Evolutionary conservation across 176 grass and related monocot species (phyloP), one percentile per base, ranked within the genome.

Genomic region (Hordeum marinum): DNA sequence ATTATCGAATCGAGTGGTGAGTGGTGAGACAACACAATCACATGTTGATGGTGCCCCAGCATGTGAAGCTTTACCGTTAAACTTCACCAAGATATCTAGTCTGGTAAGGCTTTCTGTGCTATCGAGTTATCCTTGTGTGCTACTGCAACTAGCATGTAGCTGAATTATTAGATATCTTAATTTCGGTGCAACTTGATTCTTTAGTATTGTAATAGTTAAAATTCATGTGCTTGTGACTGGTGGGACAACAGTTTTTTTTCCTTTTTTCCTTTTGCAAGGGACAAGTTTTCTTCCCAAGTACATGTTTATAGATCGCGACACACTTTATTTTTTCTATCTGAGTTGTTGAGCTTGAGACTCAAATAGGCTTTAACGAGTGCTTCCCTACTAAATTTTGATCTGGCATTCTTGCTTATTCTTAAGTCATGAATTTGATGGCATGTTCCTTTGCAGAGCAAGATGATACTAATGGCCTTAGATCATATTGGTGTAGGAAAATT

Each of bases 1-100:
- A 77, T 66, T 83, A 27, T 58, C 40, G 69, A 61, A 21, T 55
- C 43, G 18, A 81, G 23, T 88, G 79, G 75, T 75, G 74, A 88
- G 15, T 86, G 76, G 52, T 21, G 23, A 71, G 71, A 90, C 42
- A 76, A 9, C 79, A 52, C 57, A 87, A 23, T 88, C 89, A 76
- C 42, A 78, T 83, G 81, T 35, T 34, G 76, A 84, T 69, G 58
- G 65, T 75, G 59, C 29, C n/a, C 32, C 65, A 35, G 81, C 71
- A 76, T 64, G 4, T 29, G 87, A 93, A 88, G 73, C 68, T 70
- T 69, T 55, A 36, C n/a, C 85, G 14, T 55, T 83, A 35, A 87
- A 85, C 32, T 78, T 83, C 79, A 75, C 85, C 69, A 64, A 92
- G 87, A 79, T 92, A 84, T 72, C 70, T 86, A 75, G 57, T 88